These are phyloP conservation scores for Simplicillium aogashimaense DNA, from an alignment of 2,329 filamentous ascomycete genomes.

Conservation along the genomic window DNA sequence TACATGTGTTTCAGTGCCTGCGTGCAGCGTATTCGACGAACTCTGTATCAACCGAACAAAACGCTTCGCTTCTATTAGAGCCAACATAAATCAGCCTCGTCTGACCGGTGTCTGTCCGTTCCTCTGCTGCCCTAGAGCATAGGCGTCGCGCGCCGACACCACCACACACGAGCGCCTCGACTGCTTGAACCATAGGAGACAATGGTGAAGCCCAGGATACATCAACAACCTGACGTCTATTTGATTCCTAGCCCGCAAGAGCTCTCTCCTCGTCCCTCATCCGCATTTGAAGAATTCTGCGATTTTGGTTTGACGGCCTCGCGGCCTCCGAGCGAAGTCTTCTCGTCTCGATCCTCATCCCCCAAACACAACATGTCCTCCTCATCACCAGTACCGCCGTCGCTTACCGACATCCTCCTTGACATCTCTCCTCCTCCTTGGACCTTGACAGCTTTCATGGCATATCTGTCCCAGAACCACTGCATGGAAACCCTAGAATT, in stretches of 20 bases:
- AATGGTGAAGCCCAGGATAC: slow-evolving; percentile 38
- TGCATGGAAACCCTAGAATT: slow-evolving; percentile 96
- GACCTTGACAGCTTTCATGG: slow-evolving; percentile 88
- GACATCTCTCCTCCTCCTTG: slow-evolving; percentile 82
- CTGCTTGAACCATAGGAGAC: slow-evolving; percentile 1
- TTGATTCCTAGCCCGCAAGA: slow-evolving; percentile 30
- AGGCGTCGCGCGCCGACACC: too few species aligned
- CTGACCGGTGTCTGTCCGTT: too few species aligned
- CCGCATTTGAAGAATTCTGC: slow-evolving; percentile 28
- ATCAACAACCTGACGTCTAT: slow-evolving; percentile 32
- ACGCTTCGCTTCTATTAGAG: too few species aligned
- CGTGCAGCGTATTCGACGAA: too few species aligned
- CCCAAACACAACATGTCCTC: slow-evolving; percentile 20
- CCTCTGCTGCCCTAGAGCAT: too few species aligned
- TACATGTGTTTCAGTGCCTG: too few species aligned
- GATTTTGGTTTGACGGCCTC: slow-evolving; percentile 27
- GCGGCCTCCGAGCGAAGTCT: slow-evolving; percentile 37
- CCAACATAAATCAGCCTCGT: too few species aligned
- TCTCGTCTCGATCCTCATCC: slow-evolving; percentile 30
- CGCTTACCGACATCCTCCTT: slow-evolving; percentile 77
- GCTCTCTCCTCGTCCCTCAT: slow-evolving; percentile 31
- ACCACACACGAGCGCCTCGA: too few species aligned
- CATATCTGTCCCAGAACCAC: slow-evolving; percentile 92
- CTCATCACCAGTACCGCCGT: slow-evolving; percentile 39
- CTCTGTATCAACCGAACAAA: too few species aligned